Evolutionary conservation across 257 asterid genomes (phyloP).

Genomic region (Capsicum pubescens): DNA sequence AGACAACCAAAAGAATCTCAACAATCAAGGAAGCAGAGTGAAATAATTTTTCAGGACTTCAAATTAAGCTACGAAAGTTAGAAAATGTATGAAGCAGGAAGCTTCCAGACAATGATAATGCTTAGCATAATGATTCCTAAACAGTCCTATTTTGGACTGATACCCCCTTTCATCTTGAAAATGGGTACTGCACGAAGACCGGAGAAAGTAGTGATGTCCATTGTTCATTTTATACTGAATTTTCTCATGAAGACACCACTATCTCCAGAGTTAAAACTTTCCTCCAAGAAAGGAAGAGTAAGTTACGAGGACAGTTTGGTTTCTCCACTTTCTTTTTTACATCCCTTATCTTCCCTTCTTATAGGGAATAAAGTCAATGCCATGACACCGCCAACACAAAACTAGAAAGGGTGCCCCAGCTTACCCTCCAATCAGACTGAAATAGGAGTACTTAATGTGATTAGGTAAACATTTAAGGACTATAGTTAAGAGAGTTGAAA

Average conservation of each 20-base stretch:
- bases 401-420: not conserved
- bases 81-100: not conserved
- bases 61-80: not conserved
- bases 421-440: not conserved
- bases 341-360: not conserved
- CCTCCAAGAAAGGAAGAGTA: not conserved
- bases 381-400: conserved; percentile 21
- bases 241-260: not conserved
- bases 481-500: not conserved
- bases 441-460: not conserved
- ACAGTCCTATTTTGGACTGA: not conserved
- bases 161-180: not conserved
- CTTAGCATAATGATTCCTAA: not conserved
- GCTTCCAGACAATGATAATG: not conserved
- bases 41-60: not conserved
- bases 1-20: conserved; percentile 22
- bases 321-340: not conserved
- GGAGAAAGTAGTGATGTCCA: not conserved
- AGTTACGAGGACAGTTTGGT: not conserved
- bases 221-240: conserved; percentile 10
- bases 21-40: not conserved
- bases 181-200: not conserved
- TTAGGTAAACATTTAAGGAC: not conserved
- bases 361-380: not conserved
- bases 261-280: not conserved